Base-by-base conservation (phyloP, 371 early-diverging fungal genomes). In the Mortierella sp. region DNA sequence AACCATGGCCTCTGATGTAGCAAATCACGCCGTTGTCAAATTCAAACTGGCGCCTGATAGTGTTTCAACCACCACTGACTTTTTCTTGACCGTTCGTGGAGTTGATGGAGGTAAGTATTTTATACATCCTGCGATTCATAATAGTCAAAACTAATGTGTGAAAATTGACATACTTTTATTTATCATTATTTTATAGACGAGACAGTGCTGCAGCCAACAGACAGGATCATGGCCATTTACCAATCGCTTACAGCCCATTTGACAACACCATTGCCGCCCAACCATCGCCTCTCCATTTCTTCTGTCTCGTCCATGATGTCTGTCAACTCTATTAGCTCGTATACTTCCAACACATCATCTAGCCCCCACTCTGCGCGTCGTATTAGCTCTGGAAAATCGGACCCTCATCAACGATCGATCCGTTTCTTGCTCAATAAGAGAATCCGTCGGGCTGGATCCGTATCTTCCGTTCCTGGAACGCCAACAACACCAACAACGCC, bases 371-470 rank as follows among this genome's bases (percentile, higher is more conserved):
- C 81, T 29, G 61, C 68, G n/a, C 75, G 75, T 22, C 75, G 81
- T 13, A 71, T 61, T 26, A 68, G 81, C 0, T 75, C 75, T 3
- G 65, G 68, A 26, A 73, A 60, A 28, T 31, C 72, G 3, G 81
- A 80, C 7, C 81, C 72, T 26, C 75, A 74, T 23, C 75, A 75
- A 28, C 70, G 71, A 5, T 80, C 81, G 2, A 88, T 89, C 17
- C 86, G 89, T 31, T 90, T 90, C 62, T 80, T 88, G 37, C 74
- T 90, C 23, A 89, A 88, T 69, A 88, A 88, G 49, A 84, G 87
- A 45, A 88, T 89, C 61, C 63, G 64, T 49, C 45, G 64, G 6
- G 42, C 43, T 23, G 68, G 42, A 83, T 89, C 53, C 80, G 86
- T 43, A 83, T 87, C 68, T 83, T 71, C 78, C 0, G 43, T 60